Evolutionary conservation across 2,329 filamentous ascomycete species (phyloP), one percentile per base, ranked within the genome.

Genomic region (Colletotrichum sp.): DNA sequence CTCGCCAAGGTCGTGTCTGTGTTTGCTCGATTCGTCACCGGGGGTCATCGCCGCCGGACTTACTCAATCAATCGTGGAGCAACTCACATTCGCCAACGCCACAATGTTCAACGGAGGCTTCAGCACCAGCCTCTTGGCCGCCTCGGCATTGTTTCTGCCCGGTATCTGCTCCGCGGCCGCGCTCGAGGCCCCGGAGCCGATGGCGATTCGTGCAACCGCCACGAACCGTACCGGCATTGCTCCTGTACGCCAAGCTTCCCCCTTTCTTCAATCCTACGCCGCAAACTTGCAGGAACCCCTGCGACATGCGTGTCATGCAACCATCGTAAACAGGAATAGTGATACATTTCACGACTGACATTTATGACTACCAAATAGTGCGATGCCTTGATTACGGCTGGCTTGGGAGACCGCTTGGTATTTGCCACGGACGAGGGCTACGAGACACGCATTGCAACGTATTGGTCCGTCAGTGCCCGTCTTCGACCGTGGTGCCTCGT

Each of bases 401-500:
- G 68, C 4, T 39, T 78, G 18, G 67, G 57, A 26, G 68, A 72
- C 52, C 60, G 39, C 12, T 30, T 78, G 12, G 59, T 76, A 4
- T 28, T 72, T 4, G 32, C 74, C 5, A 66, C 68, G 2, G 66
- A 71, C 18, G 24, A 55, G 18, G 67, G 60, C 4, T 79, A 78
- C 55, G 60, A 71, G 28, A 48, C 65, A 14, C 74, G 77, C 13
- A 71, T 78, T 3, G 57, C 21, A 3, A 65, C 74, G 24, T 78
- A 73, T 74, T 82, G 74, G 60, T 81, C 77, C 28, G 76, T 43
- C 10, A 70, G 76, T 10, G 71, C 78, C 26, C 78, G 73, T n/a
- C 68, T 80, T 7, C 71, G 69, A 7, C 81, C 82, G 14, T 79
- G 75, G 57, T 83, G 82, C 68, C 76, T 83, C 67, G 78, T 82